A percentile compares a stretch with the other conserved stretches of the same genome.
Conservation (phyloP, 345 rosid genomes). For the Noccaea bulbosa region DNA sequence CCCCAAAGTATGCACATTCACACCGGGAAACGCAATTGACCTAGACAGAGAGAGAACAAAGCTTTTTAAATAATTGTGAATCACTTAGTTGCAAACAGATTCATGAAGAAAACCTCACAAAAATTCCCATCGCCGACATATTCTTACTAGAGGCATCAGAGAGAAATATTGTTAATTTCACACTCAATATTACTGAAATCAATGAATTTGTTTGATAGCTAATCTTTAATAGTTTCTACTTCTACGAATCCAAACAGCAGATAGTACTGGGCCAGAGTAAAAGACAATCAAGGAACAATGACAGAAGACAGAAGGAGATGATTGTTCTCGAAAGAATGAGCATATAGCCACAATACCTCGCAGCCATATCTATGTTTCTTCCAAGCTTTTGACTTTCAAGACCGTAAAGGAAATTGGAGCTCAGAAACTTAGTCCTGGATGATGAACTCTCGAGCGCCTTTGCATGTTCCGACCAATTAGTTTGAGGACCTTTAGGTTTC, state of each 20-base stretch:
- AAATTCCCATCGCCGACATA: not conserved
- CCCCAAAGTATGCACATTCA: conserved; percentile 53
- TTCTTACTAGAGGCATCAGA: conserved; percentile 10
- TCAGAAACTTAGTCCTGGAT: conserved; percentile 51
- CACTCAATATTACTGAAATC: not conserved
- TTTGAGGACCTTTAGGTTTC: conserved; percentile 55
- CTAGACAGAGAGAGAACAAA: conserved; percentile 43
- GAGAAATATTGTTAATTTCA: not conserved
- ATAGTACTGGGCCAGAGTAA: not conserved
- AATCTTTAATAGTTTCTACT: not conserved
- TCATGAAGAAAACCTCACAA: conserved; percentile 16
- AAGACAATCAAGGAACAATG: conserved; percentile 7
- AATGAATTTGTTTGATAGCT: not conserved
- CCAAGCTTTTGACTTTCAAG: conserved; percentile 69
- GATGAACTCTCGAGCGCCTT: conserved; percentile 48
- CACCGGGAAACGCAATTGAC: conserved; percentile 52
- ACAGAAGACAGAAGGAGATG: not conserved
- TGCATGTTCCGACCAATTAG: conserved; percentile 78
- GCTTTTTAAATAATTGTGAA: conserved; percentile 15
- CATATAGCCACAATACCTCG: conserved; percentile 48
- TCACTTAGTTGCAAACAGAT: conserved; percentile 23
- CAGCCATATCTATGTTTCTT: conserved; percentile 48
- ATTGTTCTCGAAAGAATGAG: conserved; percentile 5
- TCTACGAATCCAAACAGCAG: conserved; percentile 24
- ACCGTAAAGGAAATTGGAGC: conserved; percentile 69